Percentiles rank a stretch among this genome's conserved stretches.
phyloP scores from a whole-genome alignment of 345 rosid species.

The Gossypium thurberi region DNA sequence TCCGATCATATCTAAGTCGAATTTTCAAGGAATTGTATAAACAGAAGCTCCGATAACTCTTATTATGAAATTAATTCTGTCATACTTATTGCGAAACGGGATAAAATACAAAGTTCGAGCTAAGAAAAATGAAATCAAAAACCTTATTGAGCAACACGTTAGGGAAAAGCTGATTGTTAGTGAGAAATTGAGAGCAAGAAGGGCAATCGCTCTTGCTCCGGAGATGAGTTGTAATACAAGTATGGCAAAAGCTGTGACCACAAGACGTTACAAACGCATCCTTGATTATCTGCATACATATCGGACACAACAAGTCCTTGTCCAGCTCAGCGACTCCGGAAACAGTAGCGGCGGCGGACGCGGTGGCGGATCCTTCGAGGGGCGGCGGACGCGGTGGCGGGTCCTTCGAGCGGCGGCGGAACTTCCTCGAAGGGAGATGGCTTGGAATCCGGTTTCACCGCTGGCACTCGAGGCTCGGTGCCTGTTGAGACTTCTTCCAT shows the following conservation, averaged over 20 bases:
- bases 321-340: conserved; percentile 40
- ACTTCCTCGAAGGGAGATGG: conserved; percentile 17
- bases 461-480: conserved; percentile 55
- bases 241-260: conserved; percentile 95
- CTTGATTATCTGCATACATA: conserved; percentile 92
- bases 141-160: conserved; percentile 91
- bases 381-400: no score
- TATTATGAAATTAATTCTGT: not conserved
- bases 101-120: conserved; percentile 5
- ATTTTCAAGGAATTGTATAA: not conserved
- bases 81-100: not conserved
- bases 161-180: conserved; percentile 72
- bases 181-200: conserved; percentile 75
- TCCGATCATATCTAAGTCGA: not conserved
- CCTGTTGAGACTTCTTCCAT: conserved; percentile 29
- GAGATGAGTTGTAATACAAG: conserved; percentile 90
- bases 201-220: conserved; percentile 93
- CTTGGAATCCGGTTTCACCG: conserved; percentile 41
- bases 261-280: conserved; percentile 91
- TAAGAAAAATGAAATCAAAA: conserved; percentile 2
- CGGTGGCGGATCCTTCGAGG: not conserved
- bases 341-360: not conserved
- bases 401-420: conserved; percentile 18
- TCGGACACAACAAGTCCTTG: conserved; percentile 82
- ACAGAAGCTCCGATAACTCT: not conserved